Base-by-base conservation (phyloP, 371 early-diverging fungal genomes). In the Actinomucor elegans region DNA sequence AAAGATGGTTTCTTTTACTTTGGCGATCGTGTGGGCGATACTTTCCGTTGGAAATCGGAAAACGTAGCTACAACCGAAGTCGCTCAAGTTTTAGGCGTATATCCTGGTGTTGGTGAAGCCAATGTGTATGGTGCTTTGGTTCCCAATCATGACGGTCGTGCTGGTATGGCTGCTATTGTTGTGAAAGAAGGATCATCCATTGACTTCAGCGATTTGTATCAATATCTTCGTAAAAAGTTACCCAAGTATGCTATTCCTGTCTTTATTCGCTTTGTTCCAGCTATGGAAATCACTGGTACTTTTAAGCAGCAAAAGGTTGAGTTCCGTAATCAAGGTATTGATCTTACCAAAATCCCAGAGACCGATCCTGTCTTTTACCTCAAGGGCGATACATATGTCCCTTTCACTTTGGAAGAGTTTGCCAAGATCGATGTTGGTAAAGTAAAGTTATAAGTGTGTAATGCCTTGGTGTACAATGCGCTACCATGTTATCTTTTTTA, bases 1-100 rank as follows among this genome's bases (percentile, higher is more conserved):
- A 40, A 48, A 7, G 71, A 79, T 12, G 88, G 86, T 2, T 85
- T 73, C 61, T 84, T 71, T 57, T 87, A 80, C 67, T 89, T 91
- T 73, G 81, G 81, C 12, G 90, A 89, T 43, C 83, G 91, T 20
- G 61, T 83, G 17, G 90, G 90, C 3, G 90, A 91, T 36, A 85
- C 89, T 0, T 90, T 88, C 71, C 71, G 88, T 10, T 87, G 88
- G 87, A 83, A 86, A 35, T 70, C 81, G 5, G 88, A 87, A 59
- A 87, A 87, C 46, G 86, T 87, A 12, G 71, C 84, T 11, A 84
- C 88, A 11, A 72, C 77, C 5, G 88, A 89, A 63, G 86, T 89
- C 2, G 76, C 83, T 2, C 79, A 78, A 43, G 82, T 69, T 2
- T 33, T 90, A 7, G 77, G 77, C 6, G 40, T 65, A 0, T 86